Conservation (phyloP, 768 basidiomycete genomes). For the Lenzites betulinus region DNA sequence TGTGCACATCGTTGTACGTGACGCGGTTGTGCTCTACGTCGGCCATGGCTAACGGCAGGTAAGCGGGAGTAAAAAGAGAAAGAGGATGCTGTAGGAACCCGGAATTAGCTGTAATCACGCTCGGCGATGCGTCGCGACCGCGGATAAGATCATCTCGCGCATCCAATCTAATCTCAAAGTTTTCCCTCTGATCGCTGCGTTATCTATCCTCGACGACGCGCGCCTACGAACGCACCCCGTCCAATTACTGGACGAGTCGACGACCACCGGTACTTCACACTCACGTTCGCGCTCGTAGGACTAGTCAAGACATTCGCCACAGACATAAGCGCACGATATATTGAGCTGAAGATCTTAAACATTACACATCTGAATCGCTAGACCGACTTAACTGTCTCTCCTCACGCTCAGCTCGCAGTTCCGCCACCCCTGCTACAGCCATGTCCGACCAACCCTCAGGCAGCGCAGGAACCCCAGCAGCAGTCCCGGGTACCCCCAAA, state of each 20-base stretch:
- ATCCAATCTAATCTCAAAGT: background rate
- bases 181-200: slow-evolving; percentile 1
- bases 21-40: slow-evolving; percentile 63
- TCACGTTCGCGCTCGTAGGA: background rate
- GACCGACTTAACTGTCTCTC: too few species aligned
- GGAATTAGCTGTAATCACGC: background rate
- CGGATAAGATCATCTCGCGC: background rate
- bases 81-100: background rate
- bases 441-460: slow-evolving; percentile 26
- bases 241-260: too few species aligned
- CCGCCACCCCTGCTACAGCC: background rate
- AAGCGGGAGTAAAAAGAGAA: slow-evolving; percentile 4
- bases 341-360: too few species aligned
- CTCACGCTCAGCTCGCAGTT: background rate
- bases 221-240: background rate
- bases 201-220: background rate
- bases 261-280: background rate
- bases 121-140: too few species aligned
- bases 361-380: too few species aligned
- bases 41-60: slow-evolving; percentile 6
- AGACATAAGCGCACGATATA: too few species aligned
- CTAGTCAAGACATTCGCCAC: too few species aligned
- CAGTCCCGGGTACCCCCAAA: slow-evolving; percentile 41
- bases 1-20: slow-evolving; percentile 94
- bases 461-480: slow-evolving; percentile 9